Evolutionary conservation across 495 filamentous ascomycete species (phyloP), one percentile per base, ranked within the genome.

Genomic region (Lineolata rhizophorae): DNA sequence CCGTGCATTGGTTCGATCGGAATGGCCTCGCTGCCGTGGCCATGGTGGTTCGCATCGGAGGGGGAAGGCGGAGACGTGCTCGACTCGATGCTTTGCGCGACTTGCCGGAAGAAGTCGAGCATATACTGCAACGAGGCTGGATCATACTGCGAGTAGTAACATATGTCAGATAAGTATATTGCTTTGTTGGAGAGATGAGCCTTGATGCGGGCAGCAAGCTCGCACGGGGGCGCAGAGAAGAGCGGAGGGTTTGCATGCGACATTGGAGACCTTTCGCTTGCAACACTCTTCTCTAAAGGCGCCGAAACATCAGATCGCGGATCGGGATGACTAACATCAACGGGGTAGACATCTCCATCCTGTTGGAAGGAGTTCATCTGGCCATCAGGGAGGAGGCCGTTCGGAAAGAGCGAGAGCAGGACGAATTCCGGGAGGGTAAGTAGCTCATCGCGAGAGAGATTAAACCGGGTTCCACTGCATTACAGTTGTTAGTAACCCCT

Each of bases 381-480:
- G 5, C 85, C 85, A 52, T 99, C 90, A 1, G 87, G 90, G 32
- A 99, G 83, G 16, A 99, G 71, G 11, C 87, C 87, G 49, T 97
- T 97, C 5, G 87, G 87, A 43, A 97, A 97, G 11, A 97, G 64
- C n/a, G 87, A 95, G 10, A 97, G 62, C n/a, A 97, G 67, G 12
- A 97, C 87, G 38, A 97, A 97, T 56, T 97, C 87, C 29, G 87
- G 87, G 24, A 97, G 61, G 2, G 87, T 97, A 31, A 97, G 60
- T 24, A 97, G 64, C 49, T 97, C 87, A 45, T 97, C 87, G 43
- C 90, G 63, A 17, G 90, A 95, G 15, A 97, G 65, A 16, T 76
- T 76, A 49, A 97, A 97, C 40, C 82, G 77, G 30, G 72, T 87
- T 35, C 84, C 87, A 50, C 84, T 95, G 43, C 14, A 14, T 2